A percentile compares a stretch with the other conserved stretches of the same genome.
These are phyloP conservation scores for Wickerhamomyces canadensis DNA, from an alignment of 805 yeast species.

Conservation along the genomic window DNA sequence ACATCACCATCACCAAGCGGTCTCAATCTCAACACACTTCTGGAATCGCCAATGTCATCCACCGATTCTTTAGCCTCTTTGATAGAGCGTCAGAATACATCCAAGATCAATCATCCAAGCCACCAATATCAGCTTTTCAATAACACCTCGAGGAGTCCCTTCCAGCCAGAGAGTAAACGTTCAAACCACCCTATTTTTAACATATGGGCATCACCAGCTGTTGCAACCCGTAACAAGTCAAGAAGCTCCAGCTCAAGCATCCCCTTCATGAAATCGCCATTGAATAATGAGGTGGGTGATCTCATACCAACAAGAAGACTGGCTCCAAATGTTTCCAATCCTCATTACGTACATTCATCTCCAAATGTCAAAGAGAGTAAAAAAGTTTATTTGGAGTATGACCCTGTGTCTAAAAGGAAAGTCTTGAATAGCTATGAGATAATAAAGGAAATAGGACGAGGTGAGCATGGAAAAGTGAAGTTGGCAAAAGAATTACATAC, in stretches of 20 bases:
- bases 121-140: conserved; percentile 31
- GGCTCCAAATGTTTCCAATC: conserved; percentile 19
- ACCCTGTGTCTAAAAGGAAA: conserved; percentile 78
- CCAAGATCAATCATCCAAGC: conserved; percentile 36
- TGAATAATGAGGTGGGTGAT: neutral
- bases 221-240: neutral
- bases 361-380: conserved; percentile 74
- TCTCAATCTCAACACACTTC: neutral
- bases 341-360: conserved; percentile 23
- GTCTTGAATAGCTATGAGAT: conserved; percentile 88
- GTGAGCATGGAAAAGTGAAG: conserved; percentile 99
- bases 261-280: conserved; percentile 3
- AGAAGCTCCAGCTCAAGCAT: neutral
- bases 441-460: conserved; percentile 79
- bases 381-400: conserved; percentile 75
- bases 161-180: conserved; percentile 3
- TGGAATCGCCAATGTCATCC: conserved; percentile 25
- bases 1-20: conserved; percentile 4
- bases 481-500: conserved; percentile 70
- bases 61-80: conserved; percentile 32
- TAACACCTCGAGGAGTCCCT: neutral
- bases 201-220: conserved; percentile 3
- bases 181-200: conserved; percentile 16
- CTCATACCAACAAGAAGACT: conserved; percentile 11
- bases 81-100: conserved; percentile 34